Base-by-base conservation (phyloP, 768 basidiomycete genomes). In the Psilocybe tampanensis region DNA sequence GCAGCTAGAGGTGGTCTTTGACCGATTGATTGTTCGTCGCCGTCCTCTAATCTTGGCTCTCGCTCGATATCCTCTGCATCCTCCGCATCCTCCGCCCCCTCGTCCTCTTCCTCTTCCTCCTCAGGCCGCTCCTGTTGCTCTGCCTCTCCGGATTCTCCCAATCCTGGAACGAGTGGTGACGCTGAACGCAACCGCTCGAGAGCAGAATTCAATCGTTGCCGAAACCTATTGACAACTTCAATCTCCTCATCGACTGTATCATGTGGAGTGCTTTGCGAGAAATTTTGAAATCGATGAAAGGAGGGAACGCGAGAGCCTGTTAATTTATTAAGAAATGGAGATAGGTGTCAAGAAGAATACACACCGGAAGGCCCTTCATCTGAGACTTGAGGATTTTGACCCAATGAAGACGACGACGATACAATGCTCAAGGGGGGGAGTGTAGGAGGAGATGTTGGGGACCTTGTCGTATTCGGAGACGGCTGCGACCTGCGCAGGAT, bases 361-460 rank as follows among this genome's bases (percentile, higher is more conserved):
- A 34, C 47, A 49, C 55, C 29, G 48, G 41, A 44, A 32, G 48
- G 26, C 13, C 21, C 49, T 22, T 39, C 44, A 19, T 55, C 29
- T 17, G 11, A 22, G n/a, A 32, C 43, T 39, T 55, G 54, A n/a
- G n/a, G n/a, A n/a, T n/a, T n/a, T n/a, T n/a, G n/a, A n/a, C 23
- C 47, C 23, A 34, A 36, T 24, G 54, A 47, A 1, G 48, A 44
- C 21, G 55, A 18, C 3, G 47, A 48, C 18, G 54, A 48, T 1
- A 49, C 48, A 18, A 59, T 63, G n/a, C 65, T 63, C 29, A 77
- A 70, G 12, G 75, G 75, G 1, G 76, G 75, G 41, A 77, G 61
- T 0, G 70, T 72, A 29, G 70, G 72, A 19, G 72, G 74, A 22
- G 72, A 68, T 1, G 73, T 66, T 15, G 65, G 60, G 2, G 67